Evolutionary conservation across 2,329 filamentous ascomycete genomes (phyloP), one percentile per base, ranked within the genome.

Genomic region (Talaromyces sp.): DNA sequence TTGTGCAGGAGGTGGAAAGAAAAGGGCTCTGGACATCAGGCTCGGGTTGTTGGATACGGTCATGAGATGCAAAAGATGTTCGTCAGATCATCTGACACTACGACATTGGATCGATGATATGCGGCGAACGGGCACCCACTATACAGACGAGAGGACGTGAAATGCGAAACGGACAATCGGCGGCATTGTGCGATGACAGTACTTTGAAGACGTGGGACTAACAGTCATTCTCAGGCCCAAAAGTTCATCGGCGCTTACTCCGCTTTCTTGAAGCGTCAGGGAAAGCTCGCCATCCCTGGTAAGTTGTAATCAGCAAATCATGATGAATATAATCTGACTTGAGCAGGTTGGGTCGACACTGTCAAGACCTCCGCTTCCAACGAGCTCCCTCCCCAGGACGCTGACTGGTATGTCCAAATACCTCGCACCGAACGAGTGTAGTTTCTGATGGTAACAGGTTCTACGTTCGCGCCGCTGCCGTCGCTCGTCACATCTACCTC

Each of bases 401-500:
- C 93, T 80, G 95, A 99, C 88, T 99, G 95, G 95, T 96, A 89
- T 86, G 91, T 22, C 47, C 5, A 10, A 3, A 7, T 22, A 39
- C 37, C 19, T 33, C 39, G 24, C 33, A 43, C 3, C 27, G 11
- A 45, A 47, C 22, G 16, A 39, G 6, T 1, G 27, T 39, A 19
- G 14, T 37, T 31, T n/a, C 39, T 64, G 19, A 61, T 61, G 41
- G n/a, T 19, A 19, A 61, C 63, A 85, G 84, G 84, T 89, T 87
- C 85, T 90, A 90, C 85, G 81, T 89, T 81, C 93, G 95, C 80
- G 93, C 94, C 77, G 95, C 95, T 76, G 89, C 94, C 73, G 90
- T 99, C 80, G 95, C 95, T 78, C 93, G 93, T 80, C 94, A 98
- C 87, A 90, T 99, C 87, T 99, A 99, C 88, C 87, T 99, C 82